A percentile compares a stretch with the other conserved stretches of the same genome.
Evolutionary conservation across 495 filamentous ascomycete genomes (phyloP).

Genomic region (Penicillium odoratum): DNA sequence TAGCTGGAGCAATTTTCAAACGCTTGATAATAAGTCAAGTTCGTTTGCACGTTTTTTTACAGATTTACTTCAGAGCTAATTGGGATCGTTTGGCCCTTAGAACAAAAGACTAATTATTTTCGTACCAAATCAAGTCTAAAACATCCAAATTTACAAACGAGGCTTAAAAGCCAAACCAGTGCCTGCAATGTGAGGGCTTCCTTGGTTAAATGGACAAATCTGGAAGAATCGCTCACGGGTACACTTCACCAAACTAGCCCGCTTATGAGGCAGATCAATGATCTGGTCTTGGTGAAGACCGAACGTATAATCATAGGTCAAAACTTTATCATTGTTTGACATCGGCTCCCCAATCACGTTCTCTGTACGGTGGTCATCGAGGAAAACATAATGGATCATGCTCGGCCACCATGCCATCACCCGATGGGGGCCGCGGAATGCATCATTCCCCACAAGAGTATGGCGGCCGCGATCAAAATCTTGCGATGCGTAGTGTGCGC

Average conservation of each 20-base stretch:
- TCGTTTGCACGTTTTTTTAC: neutral
- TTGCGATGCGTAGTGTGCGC: slow-evolving; percentile 57
- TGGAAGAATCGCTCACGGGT: slow-evolving; percentile 63
- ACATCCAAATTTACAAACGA: slow-evolving; percentile 9
- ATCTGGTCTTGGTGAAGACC: slow-evolving; percentile 61
- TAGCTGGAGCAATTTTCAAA: neutral
- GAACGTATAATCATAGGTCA: slow-evolving; percentile 61
- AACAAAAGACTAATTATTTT: neutral
- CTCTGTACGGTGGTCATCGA: slow-evolving; percentile 63
- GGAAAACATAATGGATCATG: slow-evolving; percentile 64
- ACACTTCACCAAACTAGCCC: slow-evolving; percentile 55
- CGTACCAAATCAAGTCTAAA: neutral
- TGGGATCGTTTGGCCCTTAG: neutral
- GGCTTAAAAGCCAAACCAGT: slow-evolving; percentile 20
- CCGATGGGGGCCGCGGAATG: slow-evolving; percentile 62
- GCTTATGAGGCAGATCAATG: slow-evolving; percentile 61
- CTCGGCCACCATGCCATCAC: slow-evolving; percentile 67
- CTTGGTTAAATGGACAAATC: slow-evolving; percentile 51
- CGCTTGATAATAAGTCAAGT: neutral
- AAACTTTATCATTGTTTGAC: slow-evolving; percentile 54
- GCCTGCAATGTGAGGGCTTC: slow-evolving; percentile 18
- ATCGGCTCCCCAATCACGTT: slow-evolving; percentile 62
- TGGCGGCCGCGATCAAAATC: slow-evolving; percentile 65
- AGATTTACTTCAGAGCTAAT: neutral
- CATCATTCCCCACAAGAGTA: slow-evolving; percentile 61